phyloP scores from a whole-genome alignment of 176 grass and related monocot species.

The Cenchrus fungigraminus region DNA sequence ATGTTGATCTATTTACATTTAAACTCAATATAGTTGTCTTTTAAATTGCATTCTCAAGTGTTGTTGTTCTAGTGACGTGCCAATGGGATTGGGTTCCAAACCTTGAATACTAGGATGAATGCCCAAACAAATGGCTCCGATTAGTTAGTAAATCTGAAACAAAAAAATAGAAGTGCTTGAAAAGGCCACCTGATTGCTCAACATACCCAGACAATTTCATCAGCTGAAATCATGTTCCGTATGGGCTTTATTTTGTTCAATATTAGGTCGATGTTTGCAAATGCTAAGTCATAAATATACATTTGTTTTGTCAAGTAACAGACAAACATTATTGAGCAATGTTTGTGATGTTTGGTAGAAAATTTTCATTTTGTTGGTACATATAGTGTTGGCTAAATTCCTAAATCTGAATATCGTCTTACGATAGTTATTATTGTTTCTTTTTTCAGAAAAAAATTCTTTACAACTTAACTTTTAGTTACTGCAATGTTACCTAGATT shows the following conservation, averaged over 20 bases:
- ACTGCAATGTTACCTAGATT: not conserved
- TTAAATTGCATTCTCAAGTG: not conserved
- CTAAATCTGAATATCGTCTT: constrained; percentile 5
- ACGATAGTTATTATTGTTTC: not conserved
- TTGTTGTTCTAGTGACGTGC: not conserved
- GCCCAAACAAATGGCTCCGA: not conserved
- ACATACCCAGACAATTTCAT: not conserved
- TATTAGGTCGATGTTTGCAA: not conserved
- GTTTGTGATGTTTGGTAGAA: not conserved
- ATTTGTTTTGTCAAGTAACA: not conserved
- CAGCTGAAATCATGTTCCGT: not conserved
- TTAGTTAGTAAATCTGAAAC: constrained; percentile 27
- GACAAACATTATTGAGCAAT: not conserved
- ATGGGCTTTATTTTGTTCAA: not conserved
- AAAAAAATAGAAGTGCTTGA: not conserved
- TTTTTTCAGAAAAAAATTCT: not conserved
- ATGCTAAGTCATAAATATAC: not conserved
- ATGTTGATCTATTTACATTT: constrained; percentile 7
- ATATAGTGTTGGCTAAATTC: constrained; percentile 9
- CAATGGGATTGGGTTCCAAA: not conserved
- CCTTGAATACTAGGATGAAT: constrained; percentile 25
- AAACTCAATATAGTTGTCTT: not conserved
- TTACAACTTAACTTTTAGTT: not conserved
- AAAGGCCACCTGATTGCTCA: not conserved
- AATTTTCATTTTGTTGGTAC: not conserved